Evolutionary conservation across 441 rosid species (phyloP).

Genomic region (Gossypium davidsonii): DNA sequence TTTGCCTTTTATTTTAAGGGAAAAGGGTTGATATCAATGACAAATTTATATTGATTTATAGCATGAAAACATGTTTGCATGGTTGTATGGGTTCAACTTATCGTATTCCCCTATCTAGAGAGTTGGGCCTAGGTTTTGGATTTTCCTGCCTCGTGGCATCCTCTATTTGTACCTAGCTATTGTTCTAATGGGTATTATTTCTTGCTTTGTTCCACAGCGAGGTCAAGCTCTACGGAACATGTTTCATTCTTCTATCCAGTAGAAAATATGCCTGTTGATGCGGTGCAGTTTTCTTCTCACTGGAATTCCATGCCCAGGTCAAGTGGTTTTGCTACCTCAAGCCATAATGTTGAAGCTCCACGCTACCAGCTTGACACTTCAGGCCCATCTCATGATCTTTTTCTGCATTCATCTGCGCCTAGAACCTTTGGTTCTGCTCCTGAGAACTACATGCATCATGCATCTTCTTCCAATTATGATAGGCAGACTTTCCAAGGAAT

Average conservation of each 20-base stretch:
- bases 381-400: conserved; percentile 50
- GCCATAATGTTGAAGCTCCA: conserved; percentile 43
- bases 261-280: conserved; percentile 49
- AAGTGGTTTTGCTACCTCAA: conserved; percentile 41
- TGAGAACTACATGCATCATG: conserved; percentile 45
- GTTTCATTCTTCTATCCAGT: conserved; percentile 44
- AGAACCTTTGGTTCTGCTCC: conserved; percentile 42
- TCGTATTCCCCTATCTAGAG: neutral
- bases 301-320: conserved; percentile 61
- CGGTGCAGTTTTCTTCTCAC: conserved; percentile 48
- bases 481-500: conserved; percentile 43
- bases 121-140: neutral
- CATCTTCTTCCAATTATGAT: conserved; percentile 59
- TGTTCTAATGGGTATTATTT: conserved; percentile 11
- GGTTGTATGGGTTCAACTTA: neutral
- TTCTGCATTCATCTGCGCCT: conserved; percentile 35
- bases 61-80: neutral
- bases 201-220: conserved; percentile 32
- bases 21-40: neutral
- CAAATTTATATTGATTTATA: neutral
- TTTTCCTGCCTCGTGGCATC: neutral
- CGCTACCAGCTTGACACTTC: conserved; percentile 49
- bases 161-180: conserved; percentile 1
- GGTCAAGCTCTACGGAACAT: conserved; percentile 45
- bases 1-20: neutral